phyloP scores from a whole-genome alignment of 2,329 filamentous ascomycete species.

The Didymella exigua region DNA sequence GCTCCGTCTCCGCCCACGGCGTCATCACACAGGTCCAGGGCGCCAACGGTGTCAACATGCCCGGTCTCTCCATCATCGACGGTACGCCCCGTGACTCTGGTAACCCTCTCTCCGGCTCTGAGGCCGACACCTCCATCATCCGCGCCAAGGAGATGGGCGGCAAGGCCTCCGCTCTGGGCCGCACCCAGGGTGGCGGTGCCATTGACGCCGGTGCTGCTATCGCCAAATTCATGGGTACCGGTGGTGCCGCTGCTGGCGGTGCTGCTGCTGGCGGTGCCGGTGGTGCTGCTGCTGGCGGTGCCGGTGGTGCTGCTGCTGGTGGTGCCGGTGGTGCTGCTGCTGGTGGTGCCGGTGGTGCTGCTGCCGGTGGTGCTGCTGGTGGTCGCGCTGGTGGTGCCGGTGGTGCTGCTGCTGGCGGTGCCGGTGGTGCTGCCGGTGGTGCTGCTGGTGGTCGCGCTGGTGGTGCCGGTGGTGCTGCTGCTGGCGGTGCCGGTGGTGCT shows the following conservation, averaged over 20 bases:
- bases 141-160: constrained; percentile 63
- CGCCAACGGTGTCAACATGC: constrained; percentile 67
- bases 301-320: constrained; percentile 13
- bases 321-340: too few species aligned
- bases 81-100: constrained; percentile 72
- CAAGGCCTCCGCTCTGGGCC: constrained; percentile 66
- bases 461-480: constrained; percentile 14
- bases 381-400: too few species aligned
- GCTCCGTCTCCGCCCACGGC: constrained; percentile 63
- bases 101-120: constrained; percentile 65
- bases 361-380: neutral
- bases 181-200: constrained; percentile 64
- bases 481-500: constrained; percentile 14
- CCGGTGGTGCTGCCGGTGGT: constrained; percentile 11
- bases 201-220: constrained; percentile 65
- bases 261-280: neutral
- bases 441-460: constrained; percentile 13
- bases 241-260: constrained; percentile 9
- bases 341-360: constrained; percentile 7
- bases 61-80: constrained; percentile 66
- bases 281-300: neutral
- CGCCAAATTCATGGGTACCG: constrained; percentile 61
- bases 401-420: too few species aligned
- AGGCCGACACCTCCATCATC: constrained; percentile 74
- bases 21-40: constrained; percentile 62